Base-by-base conservation (phyloP, 1,284 basidiomycete genomes). In the Chalciporus sp. region DNA sequence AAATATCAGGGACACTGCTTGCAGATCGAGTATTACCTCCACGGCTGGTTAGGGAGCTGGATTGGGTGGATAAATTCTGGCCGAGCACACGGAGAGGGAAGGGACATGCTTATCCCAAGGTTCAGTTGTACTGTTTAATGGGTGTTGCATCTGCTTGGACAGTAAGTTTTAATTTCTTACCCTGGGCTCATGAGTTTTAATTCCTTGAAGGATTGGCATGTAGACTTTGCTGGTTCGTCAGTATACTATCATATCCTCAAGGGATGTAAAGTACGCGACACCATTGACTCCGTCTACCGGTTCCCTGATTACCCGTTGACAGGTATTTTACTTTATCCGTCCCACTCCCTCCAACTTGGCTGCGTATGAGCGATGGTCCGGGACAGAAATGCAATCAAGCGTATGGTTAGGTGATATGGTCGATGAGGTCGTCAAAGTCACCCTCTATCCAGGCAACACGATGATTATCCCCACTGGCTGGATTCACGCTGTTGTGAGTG, bases 31-130 rank as follows among this genome's bases (percentile, higher is more conserved):
- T 99, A 23, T 74, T 86, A 7, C 93, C 95, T 7, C 96, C 96
- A 0, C 81, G 82, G 53, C 71, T 96, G 20, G 94, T 96, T 19
- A 82, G 90, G 56, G 92, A 98, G 55, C 72, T 97, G 57, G 96
- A 98, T 65, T 99, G 96, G 96, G 95, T 98, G 10, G 94, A 97
- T 67, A 92, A 90, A 61, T 93, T 88, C 70, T 99, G 96, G 96
- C 94, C 92, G 0, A 78, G 75, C 56, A 84, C 81, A 49, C 81
- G 83, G 61, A 88, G 84, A 65, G 88, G 88, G 17, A 85, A 85
- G 60, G 86, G 86, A 0, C 81, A 90, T 56, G 65, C 76, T 43
- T 98, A 93, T 71, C 96, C 96, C 7, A 96, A 97, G 65, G 96
- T 99, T 5, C 94, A 97, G 67, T 74, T 97, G 42, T 99, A 99